phyloP scores from a whole-genome alignment of 371 early-diverging fungal species.

The Globomyces sp. region DNA sequence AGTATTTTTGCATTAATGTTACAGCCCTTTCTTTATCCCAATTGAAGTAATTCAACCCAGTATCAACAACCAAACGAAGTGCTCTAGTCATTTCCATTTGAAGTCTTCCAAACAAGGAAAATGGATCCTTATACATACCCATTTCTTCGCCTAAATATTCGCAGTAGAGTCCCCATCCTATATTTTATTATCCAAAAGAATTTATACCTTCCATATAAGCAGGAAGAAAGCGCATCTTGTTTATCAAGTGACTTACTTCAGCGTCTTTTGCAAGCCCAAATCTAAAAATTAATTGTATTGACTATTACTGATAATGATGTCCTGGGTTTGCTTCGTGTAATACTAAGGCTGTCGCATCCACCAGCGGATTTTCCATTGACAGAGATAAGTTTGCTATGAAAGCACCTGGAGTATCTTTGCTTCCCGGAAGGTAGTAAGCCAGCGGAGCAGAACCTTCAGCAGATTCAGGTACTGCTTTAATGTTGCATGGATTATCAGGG shows the following conservation, averaged over 20 bases:
- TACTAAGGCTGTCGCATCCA: constrained; percentile 32
- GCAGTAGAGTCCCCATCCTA: constrained; percentile 44
- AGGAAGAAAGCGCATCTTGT: constrained; percentile 28
- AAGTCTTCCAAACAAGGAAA: constrained; percentile 37
- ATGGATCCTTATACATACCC: constrained; percentile 41
- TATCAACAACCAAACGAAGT: constrained; percentile 43
- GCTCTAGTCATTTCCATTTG: constrained; percentile 45
- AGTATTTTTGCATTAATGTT: constrained; percentile 32
- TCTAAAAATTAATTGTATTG: too few species aligned
- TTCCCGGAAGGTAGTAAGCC: constrained; percentile 40
- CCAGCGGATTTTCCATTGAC: constrained; percentile 28
- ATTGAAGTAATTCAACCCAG: constrained; percentile 35
- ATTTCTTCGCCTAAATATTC: constrained; percentile 46
- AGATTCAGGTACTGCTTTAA: constrained; percentile 28
- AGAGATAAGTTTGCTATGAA: constrained; percentile 20
- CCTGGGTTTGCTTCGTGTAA: constrained; percentile 48
- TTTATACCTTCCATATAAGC: constrained; percentile 32
- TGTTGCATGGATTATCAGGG: constrained; percentile 32
- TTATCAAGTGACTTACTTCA: constrained; percentile 26
- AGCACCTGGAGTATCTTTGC: background rate
- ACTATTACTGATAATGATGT: constrained; percentile 44
- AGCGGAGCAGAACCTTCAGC: constrained; percentile 27
- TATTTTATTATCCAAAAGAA: constrained; percentile 19
- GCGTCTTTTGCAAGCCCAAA: constrained; percentile 34
- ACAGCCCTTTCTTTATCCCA: constrained; percentile 38